A percentile compares a stretch with the other conserved stretches of the same genome.
phyloP scores from a whole-genome alignment of 2,329 filamentous ascomycete species.

The Grosmannia clavigera region DNA sequence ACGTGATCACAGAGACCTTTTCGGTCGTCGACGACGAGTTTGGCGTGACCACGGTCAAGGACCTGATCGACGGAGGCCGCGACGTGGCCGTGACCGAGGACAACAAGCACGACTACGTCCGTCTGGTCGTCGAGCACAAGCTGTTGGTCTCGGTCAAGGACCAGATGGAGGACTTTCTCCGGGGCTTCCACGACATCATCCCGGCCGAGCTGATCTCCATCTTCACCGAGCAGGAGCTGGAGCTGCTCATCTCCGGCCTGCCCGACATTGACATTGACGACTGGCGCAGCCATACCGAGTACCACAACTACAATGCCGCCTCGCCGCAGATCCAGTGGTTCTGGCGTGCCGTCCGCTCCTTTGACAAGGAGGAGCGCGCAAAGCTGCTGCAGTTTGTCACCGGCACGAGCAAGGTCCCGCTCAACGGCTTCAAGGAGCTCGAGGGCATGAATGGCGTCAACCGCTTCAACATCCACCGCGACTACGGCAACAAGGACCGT shows the following conservation, averaged over 20 bases:
- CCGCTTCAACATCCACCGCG: constrained; percentile 96
- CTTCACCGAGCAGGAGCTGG: constrained; percentile 96
- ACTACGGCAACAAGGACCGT: constrained; percentile 92
- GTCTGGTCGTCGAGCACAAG: constrained; percentile 86
- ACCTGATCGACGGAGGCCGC: constrained; percentile 75
- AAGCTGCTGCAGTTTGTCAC: constrained; percentile 97
- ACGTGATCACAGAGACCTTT: constrained; percentile 94
- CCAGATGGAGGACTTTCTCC: constrained; percentile 86
- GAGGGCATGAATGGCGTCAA: constrained; percentile 99
- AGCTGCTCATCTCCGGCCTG: constrained; percentile 89
- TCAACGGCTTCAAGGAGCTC: constrained; percentile 97
- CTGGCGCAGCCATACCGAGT: constrained; percentile 98
- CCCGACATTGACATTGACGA: constrained; percentile 97
- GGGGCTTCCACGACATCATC: constrained; percentile 97
- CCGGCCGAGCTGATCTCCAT: constrained; percentile 88
- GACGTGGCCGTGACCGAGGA: constrained; percentile 93
- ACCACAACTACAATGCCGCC: constrained; percentile 91
- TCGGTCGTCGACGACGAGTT: constrained; percentile 91
- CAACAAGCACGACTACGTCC: constrained; percentile 97
- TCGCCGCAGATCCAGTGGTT: constrained; percentile 99
- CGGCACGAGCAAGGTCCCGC: constrained; percentile 91
- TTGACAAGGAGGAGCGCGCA: constrained; percentile 96
- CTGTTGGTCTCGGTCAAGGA: constrained; percentile 85
- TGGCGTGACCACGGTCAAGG: constrained; percentile 75
- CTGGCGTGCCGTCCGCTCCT: constrained; percentile 93